Conservation (phyloP, 2,329 filamentous ascomycete genomes). For the Alternaria gansuensis region DNA sequence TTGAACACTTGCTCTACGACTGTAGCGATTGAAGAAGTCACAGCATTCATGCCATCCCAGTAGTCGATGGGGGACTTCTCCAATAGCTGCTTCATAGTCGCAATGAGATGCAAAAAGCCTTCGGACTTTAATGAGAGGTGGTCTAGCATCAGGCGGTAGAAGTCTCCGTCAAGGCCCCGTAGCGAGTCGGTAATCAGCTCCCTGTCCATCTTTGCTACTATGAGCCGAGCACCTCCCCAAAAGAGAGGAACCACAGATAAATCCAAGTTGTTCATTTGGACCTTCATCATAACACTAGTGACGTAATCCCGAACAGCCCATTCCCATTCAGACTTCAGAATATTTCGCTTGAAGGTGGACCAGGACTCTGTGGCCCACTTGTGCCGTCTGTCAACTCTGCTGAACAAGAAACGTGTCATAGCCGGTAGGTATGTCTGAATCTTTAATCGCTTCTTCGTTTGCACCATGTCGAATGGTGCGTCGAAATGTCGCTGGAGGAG, state of each 20-base stretch:
- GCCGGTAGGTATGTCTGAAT: conserved; percentile 79
- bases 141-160: conserved; percentile 68
- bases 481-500: conserved; percentile 72
- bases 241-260: conserved; percentile 71
- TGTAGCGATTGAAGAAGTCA: conserved; percentile 78
- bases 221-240: conserved; percentile 79
- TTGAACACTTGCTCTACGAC: conserved; percentile 86
- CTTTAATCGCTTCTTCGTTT: conserved; percentile 80
- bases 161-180: conserved; percentile 77
- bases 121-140: conserved; percentile 64
- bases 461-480: conserved; percentile 80
- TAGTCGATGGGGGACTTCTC: conserved; percentile 80
- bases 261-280: conserved; percentile 64
- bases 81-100: conserved; percentile 74
- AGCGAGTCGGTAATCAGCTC: conserved; percentile 80
- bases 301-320: conserved; percentile 84
- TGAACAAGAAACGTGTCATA: conserved; percentile 85
- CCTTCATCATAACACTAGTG: conserved; percentile 69
- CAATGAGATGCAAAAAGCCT: conserved; percentile 73
- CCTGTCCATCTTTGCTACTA: conserved; percentile 77
- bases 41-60: conserved; percentile 86
- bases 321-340: conserved; percentile 80
- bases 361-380: conserved; percentile 75
- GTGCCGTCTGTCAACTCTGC: conserved; percentile 69
- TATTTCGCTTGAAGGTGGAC: conserved; percentile 68